Base-by-base conservation (phyloP, 108 stramenopile species). In the Fragilariopsis cylindrus region DNA sequence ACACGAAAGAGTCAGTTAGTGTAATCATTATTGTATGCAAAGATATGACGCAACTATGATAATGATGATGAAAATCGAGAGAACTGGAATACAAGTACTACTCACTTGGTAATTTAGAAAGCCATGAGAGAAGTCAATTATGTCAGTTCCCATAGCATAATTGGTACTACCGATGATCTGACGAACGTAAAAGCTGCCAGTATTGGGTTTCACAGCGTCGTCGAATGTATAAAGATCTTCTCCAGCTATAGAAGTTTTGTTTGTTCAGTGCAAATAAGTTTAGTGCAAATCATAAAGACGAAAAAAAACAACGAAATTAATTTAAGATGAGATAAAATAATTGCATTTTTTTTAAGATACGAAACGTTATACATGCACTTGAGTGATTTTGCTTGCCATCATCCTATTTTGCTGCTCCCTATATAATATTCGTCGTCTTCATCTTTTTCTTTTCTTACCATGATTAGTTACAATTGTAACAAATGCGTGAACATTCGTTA, bases 161-260 rank as follows among this genome's bases (percentile, higher is more conserved):
- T 96, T 91, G 21, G 86, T 91, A 48, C 88, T 89, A 30, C 89
- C 92, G 50, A 94, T 71, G 56, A 96, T 91, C 72, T 96, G 96
- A 42, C 96, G 90, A 45, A 96, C 75, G 81, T 88, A 96, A 69
- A 96, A 96, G 9, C 90, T 87, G 5, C 91, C 91, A 5, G 88
- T 88, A 63, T 84, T 87, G 16, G 96, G 92, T 57, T 89, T 82
- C 80, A 92, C 92, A 57, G 87, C 88, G 44, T 86, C 78, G n/a
- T 88, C 85, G 84, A 97, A 97, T 75, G 85, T 97, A 97, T 39
- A 60, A 90, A 96, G 81, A 67, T 97, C 96, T 43, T 90, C 78
- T 21, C 96, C 96, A 52, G 96, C 55, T 56, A 0, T 30, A 30
- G 30, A 30, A 30, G 30, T 30, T 30, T 30, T 30, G 30, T 30